phyloP scores from a whole-genome alignment of 2,329 filamentous ascomycete genomes.

The Clarireedia monteithiana region DNA sequence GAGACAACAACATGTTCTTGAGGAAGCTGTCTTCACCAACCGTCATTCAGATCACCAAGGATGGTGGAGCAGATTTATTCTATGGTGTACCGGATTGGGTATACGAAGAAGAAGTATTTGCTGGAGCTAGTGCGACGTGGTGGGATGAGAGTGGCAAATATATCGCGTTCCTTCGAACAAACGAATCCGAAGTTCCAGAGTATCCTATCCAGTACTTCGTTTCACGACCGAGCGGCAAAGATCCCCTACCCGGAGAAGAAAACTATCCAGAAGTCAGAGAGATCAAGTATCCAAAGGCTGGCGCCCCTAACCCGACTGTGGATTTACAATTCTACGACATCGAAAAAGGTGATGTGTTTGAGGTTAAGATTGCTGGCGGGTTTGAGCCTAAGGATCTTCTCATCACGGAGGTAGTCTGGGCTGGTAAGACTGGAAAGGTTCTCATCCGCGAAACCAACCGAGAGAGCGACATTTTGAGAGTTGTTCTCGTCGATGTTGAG shows the following conservation, averaged over 20 bases:
- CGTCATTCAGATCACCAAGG: slow-evolving; percentile 62
- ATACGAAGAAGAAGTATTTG: slow-evolving; percentile 78
- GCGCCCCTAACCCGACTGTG: slow-evolving; percentile 86
- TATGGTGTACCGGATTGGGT: slow-evolving; percentile 98
- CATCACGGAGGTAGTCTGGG: slow-evolving; percentile 92
- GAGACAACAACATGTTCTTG: slow-evolving; percentile 84
- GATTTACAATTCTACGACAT: slow-evolving; percentile 86
- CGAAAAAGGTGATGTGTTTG: slow-evolving; percentile 66
- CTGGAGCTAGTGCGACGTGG: slow-evolving; percentile 79
- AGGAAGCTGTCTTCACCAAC: slow-evolving; percentile 47
- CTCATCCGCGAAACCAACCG: slow-evolving; percentile 89
- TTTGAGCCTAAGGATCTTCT: slow-evolving; percentile 77
- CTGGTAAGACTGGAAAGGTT: slow-evolving; percentile 63
- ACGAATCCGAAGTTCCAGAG: slow-evolving; percentile 85
- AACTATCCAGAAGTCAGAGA: slow-evolving; percentile 82
- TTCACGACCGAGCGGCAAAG: slow-evolving; percentile 69
- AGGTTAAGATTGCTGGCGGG: slow-evolving; percentile 66
- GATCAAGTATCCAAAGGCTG: slow-evolving; percentile 97
- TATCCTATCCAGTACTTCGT: slow-evolving; percentile 93
- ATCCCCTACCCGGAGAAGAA: slow-evolving; percentile 64
- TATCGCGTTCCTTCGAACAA: slow-evolving; percentile 85
- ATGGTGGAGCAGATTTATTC: slow-evolving; percentile 83
- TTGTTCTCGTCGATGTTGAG: slow-evolving; percentile 75
- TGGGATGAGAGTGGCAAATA: slow-evolving; percentile 89
- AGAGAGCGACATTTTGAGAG: slow-evolving; percentile 83